These are phyloP conservation scores for Diaporthe amygdali DNA, from an alignment of 2,329 filamentous ascomycete genomes.

Conservation along the genomic window DNA sequence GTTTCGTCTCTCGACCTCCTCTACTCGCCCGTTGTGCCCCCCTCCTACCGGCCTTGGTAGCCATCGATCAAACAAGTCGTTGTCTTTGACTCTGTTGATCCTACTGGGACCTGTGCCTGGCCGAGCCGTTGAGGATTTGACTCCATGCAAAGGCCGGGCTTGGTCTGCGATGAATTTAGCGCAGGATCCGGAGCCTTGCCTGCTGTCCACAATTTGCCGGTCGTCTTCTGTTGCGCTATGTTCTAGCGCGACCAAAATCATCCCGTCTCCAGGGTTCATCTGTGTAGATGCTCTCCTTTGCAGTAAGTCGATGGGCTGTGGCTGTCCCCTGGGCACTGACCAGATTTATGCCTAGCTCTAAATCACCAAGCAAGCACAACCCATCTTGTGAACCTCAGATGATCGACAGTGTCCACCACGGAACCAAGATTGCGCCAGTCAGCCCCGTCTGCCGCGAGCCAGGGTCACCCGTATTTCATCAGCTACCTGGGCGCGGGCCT, in stretches of 20 bases:
- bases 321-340: neutral
- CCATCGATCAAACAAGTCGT: neutral
- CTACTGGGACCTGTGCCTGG: neutral
- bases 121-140: constrained; percentile 6
- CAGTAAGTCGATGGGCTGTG: neutral
- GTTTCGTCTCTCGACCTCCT: neutral
- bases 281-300: neutral
- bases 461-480: neutral
- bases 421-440: constrained; percentile 8
- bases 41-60: neutral
- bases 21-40: neutral
- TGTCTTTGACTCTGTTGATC: constrained; percentile 7
- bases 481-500: neutral
- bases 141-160: neutral
- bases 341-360: neutral
- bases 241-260: neutral
- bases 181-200: constrained; percentile 5
- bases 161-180: constrained; percentile 7
- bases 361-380: neutral
- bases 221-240: neutral
- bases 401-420: constrained; percentile 12
- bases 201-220: constrained; percentile 11
- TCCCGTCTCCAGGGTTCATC: constrained; percentile 4
- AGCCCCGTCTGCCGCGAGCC: neutral
- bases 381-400: neutral